Conservation (phyloP, 2,329 filamentous ascomycete genomes). For the Fusarium fracticaudum region DNA sequence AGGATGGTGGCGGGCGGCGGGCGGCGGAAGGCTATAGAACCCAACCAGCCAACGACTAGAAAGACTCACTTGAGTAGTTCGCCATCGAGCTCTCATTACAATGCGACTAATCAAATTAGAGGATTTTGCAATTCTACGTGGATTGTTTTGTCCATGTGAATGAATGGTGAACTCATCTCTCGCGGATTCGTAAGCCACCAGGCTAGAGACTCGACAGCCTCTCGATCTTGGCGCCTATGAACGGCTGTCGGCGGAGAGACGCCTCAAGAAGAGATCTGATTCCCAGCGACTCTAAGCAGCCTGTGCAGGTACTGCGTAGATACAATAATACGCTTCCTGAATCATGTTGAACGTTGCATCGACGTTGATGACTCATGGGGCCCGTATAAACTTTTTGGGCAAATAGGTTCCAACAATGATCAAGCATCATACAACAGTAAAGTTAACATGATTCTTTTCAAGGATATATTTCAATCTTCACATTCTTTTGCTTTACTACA, state of each 20-base stretch:
- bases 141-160: accelerated
- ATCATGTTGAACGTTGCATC: background rate
- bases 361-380: background rate
- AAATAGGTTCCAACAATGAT: background rate
- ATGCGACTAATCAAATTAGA: too few relatives aligned
- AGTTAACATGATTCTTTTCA: background rate
- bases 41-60: too few relatives aligned
- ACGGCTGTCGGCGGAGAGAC: background rate
- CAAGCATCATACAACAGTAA: background rate
- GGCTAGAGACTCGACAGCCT: background rate
- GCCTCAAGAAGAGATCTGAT: background rate
- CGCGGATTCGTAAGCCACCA: too few relatives aligned
- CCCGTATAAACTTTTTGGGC: accelerated
- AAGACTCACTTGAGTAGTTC: background rate
- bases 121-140: accelerated
- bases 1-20: too few relatives aligned
- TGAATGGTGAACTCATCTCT: too few relatives aligned
- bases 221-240: too few relatives aligned
- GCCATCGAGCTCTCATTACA: background rate
- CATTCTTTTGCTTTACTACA: accelerated
- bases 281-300: accelerated
- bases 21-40: too few relatives aligned
- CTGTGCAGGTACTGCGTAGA: accelerated
- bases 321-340: background rate
- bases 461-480: accelerated